These are phyloP conservation scores for Incumbomyces delicatus DNA, from an alignment of 2,329 filamentous ascomycete species.

Conservation along the genomic window DNA sequence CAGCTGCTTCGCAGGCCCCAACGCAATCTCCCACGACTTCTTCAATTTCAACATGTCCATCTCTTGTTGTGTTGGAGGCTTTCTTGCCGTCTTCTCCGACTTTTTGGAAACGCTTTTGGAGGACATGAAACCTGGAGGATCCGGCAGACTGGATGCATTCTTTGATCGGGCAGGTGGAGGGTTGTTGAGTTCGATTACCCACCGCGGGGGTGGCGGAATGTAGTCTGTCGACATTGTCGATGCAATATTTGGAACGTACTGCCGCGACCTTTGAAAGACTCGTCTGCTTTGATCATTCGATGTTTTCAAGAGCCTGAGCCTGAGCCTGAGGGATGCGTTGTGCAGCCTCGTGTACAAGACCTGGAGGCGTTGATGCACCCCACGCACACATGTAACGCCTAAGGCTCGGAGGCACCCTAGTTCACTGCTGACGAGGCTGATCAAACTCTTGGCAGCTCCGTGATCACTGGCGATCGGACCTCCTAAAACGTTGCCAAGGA, in stretches of 20 bases:
- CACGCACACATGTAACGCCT: too few species aligned
- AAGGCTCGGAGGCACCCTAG: too few species aligned
- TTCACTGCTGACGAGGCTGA: too few species aligned
- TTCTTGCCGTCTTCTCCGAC: constrained; percentile 21
- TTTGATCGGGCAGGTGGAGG: constrained; percentile 59
- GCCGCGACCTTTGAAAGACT: too few species aligned
- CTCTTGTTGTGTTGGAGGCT: constrained; percentile 46
- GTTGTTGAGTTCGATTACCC: constrained; percentile 71
- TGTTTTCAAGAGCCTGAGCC: too few species aligned
- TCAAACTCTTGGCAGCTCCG: too few species aligned
- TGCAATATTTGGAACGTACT: neutral
- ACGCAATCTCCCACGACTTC: constrained; percentile 95
- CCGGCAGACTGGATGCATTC: constrained; percentile 54
- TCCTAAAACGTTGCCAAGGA: too few species aligned
- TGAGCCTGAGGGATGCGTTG: too few species aligned
- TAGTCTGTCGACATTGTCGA: constrained; percentile 8
- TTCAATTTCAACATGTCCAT: constrained; percentile 95
- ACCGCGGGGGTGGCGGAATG: constrained; percentile 53
- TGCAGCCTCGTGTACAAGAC: too few species aligned
- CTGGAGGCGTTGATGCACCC: too few species aligned
- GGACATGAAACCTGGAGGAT: constrained; percentile 76
- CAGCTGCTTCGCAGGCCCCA: constrained; percentile 84
- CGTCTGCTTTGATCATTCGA: too few species aligned
- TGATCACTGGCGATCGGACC: too few species aligned
- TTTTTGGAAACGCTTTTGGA: constrained; percentile 34